Evolutionary conservation across 2,329 filamentous ascomycete genomes (phyloP).

Genomic region (Curvularia verruculosa): DNA sequence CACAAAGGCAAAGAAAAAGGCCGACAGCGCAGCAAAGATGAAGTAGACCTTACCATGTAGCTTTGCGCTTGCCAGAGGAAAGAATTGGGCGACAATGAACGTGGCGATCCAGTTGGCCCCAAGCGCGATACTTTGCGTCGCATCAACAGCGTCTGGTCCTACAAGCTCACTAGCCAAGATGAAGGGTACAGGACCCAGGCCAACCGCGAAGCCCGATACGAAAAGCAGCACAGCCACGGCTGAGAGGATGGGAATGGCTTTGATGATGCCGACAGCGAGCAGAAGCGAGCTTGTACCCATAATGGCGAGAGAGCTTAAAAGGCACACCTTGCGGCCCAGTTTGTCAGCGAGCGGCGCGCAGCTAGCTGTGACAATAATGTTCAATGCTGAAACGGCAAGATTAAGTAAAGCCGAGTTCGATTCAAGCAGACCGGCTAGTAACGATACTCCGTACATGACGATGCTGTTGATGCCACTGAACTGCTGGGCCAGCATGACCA

Average conservation of each 20-base stretch:
- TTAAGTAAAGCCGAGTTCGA: conserved; percentile 83
- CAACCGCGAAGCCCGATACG: conserved; percentile 87
- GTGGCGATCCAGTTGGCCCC: conserved; percentile 89
- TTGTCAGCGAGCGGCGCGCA: conserved; percentile 87
- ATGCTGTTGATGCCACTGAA: conserved; percentile 93
- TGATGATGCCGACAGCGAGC: conserved; percentile 80
- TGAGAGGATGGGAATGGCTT: conserved; percentile 74
- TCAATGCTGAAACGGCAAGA: conserved; percentile 84
- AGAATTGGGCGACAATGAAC: conserved; percentile 92
- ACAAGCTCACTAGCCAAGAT: conserved; percentile 92
- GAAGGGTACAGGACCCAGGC: conserved; percentile 92
- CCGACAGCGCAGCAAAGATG: conserved; percentile 80
- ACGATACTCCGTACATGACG: conserved; percentile 96
- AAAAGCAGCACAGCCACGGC: conserved; percentile 83
- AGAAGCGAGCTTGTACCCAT: conserved; percentile 81
- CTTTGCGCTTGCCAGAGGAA: conserved; percentile 81
- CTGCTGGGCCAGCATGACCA: conserved; percentile 92
- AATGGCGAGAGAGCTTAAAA: conserved; percentile 80
- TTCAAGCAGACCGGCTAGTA: conserved; percentile 80
- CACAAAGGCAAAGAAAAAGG: conserved; percentile 73
- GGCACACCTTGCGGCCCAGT: conserved; percentile 83
- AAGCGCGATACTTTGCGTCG: conserved; percentile 86
- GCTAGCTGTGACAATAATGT: conserved; percentile 79
- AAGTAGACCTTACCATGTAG: conserved; percentile 89
- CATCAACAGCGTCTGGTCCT: conserved; percentile 85